Evolutionary conservation across 78 protist species (phyloP).

Genomic region (Dictyostelium capitatum): DNA sequence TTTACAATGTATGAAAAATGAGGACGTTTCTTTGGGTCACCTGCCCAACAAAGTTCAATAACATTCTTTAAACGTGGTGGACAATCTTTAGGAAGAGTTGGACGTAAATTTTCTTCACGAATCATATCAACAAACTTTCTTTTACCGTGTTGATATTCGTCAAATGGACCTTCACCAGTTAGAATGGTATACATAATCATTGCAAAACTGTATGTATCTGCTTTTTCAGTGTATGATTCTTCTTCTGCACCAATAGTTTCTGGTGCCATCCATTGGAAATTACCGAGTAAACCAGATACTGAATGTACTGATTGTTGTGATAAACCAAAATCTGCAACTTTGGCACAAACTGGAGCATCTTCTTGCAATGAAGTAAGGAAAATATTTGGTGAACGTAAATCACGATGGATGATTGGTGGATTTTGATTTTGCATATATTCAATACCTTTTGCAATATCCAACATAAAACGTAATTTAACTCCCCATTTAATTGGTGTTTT

Average conservation of each 20-base stretch:
- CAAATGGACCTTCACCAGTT: slow-evolving; percentile 61
- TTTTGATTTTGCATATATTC: slow-evolving; percentile 69
- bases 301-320: slow-evolving; percentile 70
- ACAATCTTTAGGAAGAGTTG: slow-evolving; percentile 61
- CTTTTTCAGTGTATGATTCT: slow-evolving; percentile 72
- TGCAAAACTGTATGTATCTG: slow-evolving; percentile 81
- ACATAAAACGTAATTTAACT: slow-evolving; percentile 32
- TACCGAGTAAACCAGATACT: slow-evolving; percentile 59
- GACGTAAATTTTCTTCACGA: slow-evolving; percentile 72
- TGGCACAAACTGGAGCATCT: slow-evolving; percentile 68
- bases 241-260: slow-evolving; percentile 83
- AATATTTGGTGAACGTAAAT: slow-evolving; percentile 74
- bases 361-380: slow-evolving; percentile 46
- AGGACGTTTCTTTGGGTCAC: slow-evolving; percentile 73
- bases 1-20: slow-evolving; percentile 21
- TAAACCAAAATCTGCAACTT: slow-evolving; percentile 84
- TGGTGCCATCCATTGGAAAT: slow-evolving; percentile 84
- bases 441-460: slow-evolving; percentile 75
- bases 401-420: slow-evolving; percentile 83
- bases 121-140: slow-evolving; percentile 64
- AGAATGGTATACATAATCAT: slow-evolving; percentile 70
- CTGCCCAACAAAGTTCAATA: slow-evolving; percentile 67
- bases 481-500: slow-evolving; percentile 36
- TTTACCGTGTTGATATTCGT: slow-evolving; percentile 43
- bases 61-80: slow-evolving; percentile 40